Percentiles rank a stretch among this genome's conserved stretches.
phyloP scores from a whole-genome alignment of 2,329 filamentous ascomycete genomes.

The Diaporthe ilicicola region DNA sequence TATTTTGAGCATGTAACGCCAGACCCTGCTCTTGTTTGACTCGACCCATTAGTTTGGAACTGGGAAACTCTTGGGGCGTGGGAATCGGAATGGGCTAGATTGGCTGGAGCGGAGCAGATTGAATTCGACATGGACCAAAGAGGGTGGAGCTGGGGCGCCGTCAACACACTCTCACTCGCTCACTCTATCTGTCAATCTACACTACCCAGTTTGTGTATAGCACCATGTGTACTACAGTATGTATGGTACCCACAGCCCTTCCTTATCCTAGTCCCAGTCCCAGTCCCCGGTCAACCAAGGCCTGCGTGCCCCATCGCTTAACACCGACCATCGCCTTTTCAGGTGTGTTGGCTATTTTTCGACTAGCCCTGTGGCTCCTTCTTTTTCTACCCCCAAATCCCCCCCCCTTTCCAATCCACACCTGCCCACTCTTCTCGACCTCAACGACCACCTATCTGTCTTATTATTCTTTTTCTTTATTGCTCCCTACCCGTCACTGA shows the following conservation, averaged over 20 bases:
- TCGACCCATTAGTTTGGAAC: neutral
- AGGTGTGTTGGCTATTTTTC: conserved; percentile 1
- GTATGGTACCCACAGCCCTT: neutral
- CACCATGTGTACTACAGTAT: neutral
- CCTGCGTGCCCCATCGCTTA: conserved; percentile 16
- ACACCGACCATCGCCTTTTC: conserved; percentile 27
- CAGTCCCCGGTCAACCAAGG: neutral
- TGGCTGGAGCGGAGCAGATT: neutral
- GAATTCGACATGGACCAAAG: neutral
- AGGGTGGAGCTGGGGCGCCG: neutral
- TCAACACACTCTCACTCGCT: neutral
- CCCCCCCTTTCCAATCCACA: conserved; percentile 23
- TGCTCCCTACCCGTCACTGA: conserved; percentile 22
- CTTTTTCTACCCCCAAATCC: conserved; percentile 26
- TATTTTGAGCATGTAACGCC: conserved; percentile 1
- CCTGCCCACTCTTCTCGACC: conserved; percentile 2
- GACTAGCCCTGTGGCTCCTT: conserved; percentile 12
- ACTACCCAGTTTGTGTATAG: too few species aligned
- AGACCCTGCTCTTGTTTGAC: neutral
- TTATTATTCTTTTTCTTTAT: conserved; percentile 26
- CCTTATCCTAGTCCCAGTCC: conserved; percentile 8
- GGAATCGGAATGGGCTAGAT: neutral
- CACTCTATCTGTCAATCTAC: neutral
- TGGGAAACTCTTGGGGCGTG: neutral
- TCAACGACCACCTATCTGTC: conserved; percentile 1